These are phyloP conservation scores for Lachnellula arida DNA, from an alignment of 2,329 filamentous ascomycete genomes.

Conservation along the genomic window DNA sequence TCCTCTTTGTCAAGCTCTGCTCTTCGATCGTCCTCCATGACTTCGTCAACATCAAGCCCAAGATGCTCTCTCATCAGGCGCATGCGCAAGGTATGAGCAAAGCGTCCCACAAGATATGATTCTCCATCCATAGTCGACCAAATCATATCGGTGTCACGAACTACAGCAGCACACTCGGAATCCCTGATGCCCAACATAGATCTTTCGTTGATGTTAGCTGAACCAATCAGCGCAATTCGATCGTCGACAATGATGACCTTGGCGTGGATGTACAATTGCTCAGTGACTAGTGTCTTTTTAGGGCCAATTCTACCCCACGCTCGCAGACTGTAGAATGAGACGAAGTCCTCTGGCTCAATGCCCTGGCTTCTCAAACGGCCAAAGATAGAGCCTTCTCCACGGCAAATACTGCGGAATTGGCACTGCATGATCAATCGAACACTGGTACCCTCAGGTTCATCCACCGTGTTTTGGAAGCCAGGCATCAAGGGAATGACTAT, in stretches of 20 bases:
- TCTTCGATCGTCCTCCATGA: conserved; percentile 72
- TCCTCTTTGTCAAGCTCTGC: conserved; percentile 56
- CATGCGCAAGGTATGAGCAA: conserved; percentile 87
- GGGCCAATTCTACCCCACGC: conserved; percentile 89
- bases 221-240: conserved; percentile 87
- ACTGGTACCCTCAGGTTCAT: conserved; percentile 89
- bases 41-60: conserved; percentile 89
- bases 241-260: conserved; percentile 97
- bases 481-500: conserved; percentile 94
- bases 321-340: conserved; percentile 88
- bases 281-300: conserved; percentile 78
- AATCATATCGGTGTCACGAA: conserved; percentile 90
- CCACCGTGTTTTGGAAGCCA: conserved; percentile 96
- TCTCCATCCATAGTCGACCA: conserved; percentile 86
- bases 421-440: conserved; percentile 95
- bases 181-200: conserved; percentile 91
- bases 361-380: conserved; percentile 71
- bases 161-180: conserved; percentile 84
- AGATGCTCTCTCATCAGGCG: conserved; percentile 95
- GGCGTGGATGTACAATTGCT: conserved; percentile 96
- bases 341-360: conserved; percentile 92
- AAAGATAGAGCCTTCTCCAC: conserved; percentile 89
- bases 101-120: conserved; percentile 85
- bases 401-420: conserved; percentile 92
- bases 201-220: conserved; percentile 96